These are phyloP conservation scores for Amaranthus hypochondriacus DNA, from an alignment of 148 eudicot genomes.

Conservation along the genomic window DNA sequence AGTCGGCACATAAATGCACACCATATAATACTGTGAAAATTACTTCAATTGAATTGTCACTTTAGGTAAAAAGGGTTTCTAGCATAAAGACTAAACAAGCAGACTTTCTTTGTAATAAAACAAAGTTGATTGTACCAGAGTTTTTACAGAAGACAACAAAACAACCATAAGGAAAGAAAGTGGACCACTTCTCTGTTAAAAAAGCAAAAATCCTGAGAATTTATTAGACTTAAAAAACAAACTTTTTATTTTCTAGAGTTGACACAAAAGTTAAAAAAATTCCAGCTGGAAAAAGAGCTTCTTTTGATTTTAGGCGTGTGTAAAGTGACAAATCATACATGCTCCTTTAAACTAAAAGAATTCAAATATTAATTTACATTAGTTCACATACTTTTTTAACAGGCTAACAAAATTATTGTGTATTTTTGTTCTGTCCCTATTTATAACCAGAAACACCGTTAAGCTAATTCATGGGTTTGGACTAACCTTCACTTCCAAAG, in stretches of 20 bases:
- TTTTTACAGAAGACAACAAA: slow-evolving; percentile 1
- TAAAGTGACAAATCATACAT: no score
- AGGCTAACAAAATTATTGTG: no score
- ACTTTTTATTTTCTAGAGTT: neutral
- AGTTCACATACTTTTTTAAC: no score
- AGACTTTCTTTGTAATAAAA: slow-evolving; percentile 2
- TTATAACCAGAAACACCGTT: neutral
- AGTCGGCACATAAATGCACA: slow-evolving; percentile 2
- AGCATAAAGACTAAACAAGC: neutral
- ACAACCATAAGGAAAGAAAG: neutral
- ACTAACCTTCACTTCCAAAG: neutral
- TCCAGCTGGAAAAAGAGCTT: slow-evolving; percentile 12
- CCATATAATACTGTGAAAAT: neutral
- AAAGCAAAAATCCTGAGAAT: slow-evolving; percentile 1
- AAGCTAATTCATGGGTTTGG: neutral
- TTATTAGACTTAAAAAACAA: neutral
- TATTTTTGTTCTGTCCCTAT: no score
- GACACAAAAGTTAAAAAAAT: neutral
- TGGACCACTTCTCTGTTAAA: neutral
- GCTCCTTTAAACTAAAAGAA: no score
- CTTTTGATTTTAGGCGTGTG: neutral
- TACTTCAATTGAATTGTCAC: slow-evolving; percentile 13
- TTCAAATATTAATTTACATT: no score
- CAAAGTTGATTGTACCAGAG: slow-evolving; percentile 4
- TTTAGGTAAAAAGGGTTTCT: neutral